Conservation (phyloP, 257 asterid species). For the Solanum pennellii region DNA sequence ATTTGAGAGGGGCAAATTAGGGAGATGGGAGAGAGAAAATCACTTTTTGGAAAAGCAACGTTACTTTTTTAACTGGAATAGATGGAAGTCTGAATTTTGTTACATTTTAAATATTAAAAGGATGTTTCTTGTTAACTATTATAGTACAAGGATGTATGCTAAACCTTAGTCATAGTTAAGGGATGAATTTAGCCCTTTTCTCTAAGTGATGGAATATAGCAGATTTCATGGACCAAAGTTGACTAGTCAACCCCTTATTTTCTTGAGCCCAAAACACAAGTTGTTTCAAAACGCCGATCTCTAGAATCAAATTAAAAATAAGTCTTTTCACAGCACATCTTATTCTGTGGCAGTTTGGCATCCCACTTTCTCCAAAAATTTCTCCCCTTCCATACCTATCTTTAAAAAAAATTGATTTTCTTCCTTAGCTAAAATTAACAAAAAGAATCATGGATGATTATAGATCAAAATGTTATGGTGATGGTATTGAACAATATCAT, state of each 20-base stretch:
- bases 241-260: neutral
- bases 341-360: constrained; percentile 1
- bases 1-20: no score
- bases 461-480: constrained; percentile 24
- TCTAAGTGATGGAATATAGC: neutral
- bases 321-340: neutral
- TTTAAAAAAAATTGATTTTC: neutral
- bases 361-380: constrained; percentile 12
- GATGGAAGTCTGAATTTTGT: no score
- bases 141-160: no score
- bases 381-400: constrained; percentile 5
- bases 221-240: neutral
- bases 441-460: constrained; percentile 10
- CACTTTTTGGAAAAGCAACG: no score
- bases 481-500: constrained; percentile 9
- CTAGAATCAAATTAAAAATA: neutral
- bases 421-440: neutral
- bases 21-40: no score
- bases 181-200: no score
- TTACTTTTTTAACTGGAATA: no score
- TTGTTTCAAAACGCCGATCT: neutral
- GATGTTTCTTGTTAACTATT: no score
- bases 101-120: no score
- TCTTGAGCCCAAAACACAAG: neutral
- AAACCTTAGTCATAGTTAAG: no score